Conservation (phyloP, 2,329 filamentous ascomycete genomes). For the Calonectria crousiana region DNA sequence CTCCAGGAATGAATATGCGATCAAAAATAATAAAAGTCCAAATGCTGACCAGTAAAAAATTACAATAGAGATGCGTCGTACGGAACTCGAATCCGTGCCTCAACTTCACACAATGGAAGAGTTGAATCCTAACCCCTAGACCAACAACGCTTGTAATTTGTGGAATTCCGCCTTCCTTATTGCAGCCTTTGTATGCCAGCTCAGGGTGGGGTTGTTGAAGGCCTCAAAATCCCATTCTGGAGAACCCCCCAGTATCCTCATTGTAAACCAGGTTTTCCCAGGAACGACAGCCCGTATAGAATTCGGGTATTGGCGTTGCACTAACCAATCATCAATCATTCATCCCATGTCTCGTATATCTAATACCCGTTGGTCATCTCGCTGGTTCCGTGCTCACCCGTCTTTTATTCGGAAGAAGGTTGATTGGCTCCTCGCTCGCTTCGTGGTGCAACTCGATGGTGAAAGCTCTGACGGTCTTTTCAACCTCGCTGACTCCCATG, state of each 20-base stretch:
- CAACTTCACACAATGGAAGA: constrained; percentile 11
- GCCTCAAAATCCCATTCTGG: not conserved
- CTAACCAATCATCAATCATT: not conserved
- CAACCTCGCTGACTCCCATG: too few relatives aligned
- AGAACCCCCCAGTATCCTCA: not conserved
- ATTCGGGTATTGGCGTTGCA: not conserved
- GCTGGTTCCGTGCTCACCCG: not conserved
- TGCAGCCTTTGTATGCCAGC: not conserved
- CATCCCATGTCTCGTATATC: not conserved
- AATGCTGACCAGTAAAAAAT: not conserved
- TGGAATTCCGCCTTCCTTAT: not conserved
- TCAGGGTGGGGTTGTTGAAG: not conserved
- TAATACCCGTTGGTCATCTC: not conserved
- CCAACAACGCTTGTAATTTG: not conserved
- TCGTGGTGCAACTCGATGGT: not conserved
- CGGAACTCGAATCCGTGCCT: constrained; percentile 7
- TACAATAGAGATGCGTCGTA: not conserved
- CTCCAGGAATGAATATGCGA: not conserved
- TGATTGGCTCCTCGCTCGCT: not conserved
- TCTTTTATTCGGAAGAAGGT: not conserved
- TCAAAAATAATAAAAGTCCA: not conserved
- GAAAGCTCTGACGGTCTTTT: too few relatives aligned
- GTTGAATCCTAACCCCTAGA: constrained; percentile 15
- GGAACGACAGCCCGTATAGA: not conserved
- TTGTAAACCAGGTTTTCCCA: not conserved